Base-by-base conservation (phyloP, 495 filamentous ascomycete species). In the Bathelium albidoporum region DNA sequence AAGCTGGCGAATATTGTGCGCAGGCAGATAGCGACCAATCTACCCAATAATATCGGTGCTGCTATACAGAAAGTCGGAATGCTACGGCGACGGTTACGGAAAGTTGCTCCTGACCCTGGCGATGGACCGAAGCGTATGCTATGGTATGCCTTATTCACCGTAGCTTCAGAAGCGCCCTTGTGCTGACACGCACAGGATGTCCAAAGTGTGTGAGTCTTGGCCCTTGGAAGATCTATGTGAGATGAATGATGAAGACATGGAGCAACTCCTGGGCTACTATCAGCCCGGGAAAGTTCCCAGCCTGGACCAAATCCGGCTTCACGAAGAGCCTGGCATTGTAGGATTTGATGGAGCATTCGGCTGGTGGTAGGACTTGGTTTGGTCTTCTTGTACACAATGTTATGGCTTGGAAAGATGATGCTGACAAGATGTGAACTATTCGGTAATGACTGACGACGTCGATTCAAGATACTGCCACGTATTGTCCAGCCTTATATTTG, bases 81-180 rank as follows among this genome's bases (percentile, higher is more conserved):
- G 68, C 73, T 98, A 69, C 80, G 94, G 64, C 84, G 81, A 75
- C 92, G 87, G 79, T 73, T 98, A 65, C 78, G 94, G 29, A 82
- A 83, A 70, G 73, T 95, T 39, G 93, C 90, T 2, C 90, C 94
- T 0, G 73, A 74, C 4, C 67, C 74, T 0, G 82, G 87, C 29
- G 87, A 97, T 59, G 91, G 93, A 0, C 85, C 88, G 7, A 93
- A 90, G 78, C 78, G 94, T 63, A 98, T 98, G 94, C 82, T 86
- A 68, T 98, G 94, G 90, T 88, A 72, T 62, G 83, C 44, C 12
- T 12, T 11, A 11, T 64, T 16, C 1, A 39, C 29, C 61, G 12
- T 49, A 59, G 24, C 5, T 11, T 18, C 10, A 20, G 2, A 20
- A 45, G 7, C 31, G 59, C 32, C 32, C 60, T 14, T 52, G 22